These are phyloP conservation scores for Tuber indicum DNA, from an alignment of 495 filamentous ascomycete species.

Conservation along the genomic window DNA sequence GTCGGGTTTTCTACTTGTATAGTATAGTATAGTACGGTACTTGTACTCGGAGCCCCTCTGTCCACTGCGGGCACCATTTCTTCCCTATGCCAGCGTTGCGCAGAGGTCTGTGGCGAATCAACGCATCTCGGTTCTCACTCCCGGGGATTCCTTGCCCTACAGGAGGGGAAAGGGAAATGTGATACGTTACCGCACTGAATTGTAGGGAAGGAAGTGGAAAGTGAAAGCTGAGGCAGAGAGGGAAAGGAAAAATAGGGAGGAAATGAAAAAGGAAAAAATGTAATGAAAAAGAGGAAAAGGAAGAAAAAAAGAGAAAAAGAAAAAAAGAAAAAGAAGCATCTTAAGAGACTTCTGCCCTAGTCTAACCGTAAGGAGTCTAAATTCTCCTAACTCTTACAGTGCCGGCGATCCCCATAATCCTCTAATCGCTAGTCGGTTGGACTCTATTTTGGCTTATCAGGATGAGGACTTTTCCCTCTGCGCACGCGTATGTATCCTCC, in stretches of 20 bases:
- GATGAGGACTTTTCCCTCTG: conserved; percentile 1
- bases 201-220: not conserved
- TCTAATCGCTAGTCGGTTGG: conserved; percentile 3
- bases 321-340: not conserved
- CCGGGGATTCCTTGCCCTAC: conserved; percentile 1
- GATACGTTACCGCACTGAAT: not conserved
- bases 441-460: conserved; percentile 1
- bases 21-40: too few relatives aligned
- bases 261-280: not conserved
- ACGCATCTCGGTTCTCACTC: not conserved
- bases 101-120: conserved; percentile 2
- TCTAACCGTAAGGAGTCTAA: conserved; percentile 5
- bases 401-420: not conserved
- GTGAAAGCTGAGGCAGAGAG: not conserved
- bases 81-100: not conserved
- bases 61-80: not conserved
- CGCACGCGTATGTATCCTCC: not conserved
- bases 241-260: not conserved
- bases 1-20: not conserved
- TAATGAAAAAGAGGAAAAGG: not conserved
- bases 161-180: not conserved
- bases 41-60: not conserved
- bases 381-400: conserved; percentile 2
- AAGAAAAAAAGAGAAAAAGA: not conserved
- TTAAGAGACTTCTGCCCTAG: not conserved